Evolutionary conservation across 228 moss, liverwort and hornwort genomes (phyloP).

Genomic region (Sphagnum magellanicum): DNA sequence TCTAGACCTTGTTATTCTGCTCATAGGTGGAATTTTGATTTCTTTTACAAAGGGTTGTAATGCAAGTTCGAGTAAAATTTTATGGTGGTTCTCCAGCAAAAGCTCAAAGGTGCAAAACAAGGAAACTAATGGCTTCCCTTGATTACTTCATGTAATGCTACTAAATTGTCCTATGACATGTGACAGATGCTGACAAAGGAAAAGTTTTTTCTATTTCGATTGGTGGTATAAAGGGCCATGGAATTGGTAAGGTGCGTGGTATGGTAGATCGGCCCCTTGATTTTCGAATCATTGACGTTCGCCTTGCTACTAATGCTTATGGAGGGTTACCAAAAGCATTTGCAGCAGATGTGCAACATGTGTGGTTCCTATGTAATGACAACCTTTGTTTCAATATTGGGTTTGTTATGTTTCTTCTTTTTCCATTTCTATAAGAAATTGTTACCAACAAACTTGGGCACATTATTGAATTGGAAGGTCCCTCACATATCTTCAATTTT

Average conservation of each 20-base stretch:
- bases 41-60: constrained; percentile 72
- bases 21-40: no score
- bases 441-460: no score
- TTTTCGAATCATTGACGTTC: constrained; percentile 88
- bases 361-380: no score
- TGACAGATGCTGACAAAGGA: constrained; percentile 74
- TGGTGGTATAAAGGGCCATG: constrained; percentile 47
- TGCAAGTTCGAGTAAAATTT: constrained; percentile 69
- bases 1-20: no score
- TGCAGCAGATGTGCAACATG: constrained; percentile 94
- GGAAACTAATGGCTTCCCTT: constrained; percentile 68
- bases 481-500: background rate
- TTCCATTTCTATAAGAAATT: background rate
- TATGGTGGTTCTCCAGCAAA: constrained; percentile 86
- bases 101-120: constrained; percentile 58
- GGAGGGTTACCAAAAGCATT: constrained; percentile 82
- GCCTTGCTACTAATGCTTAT: constrained; percentile 91
- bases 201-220: constrained; percentile 63
- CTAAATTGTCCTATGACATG: constrained; percentile 92
- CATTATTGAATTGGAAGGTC: background rate
- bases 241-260: constrained; percentile 55
- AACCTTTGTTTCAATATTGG: no score
- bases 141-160: constrained; percentile 92
- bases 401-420: no score
- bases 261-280: constrained; percentile 78